Base-by-base conservation (phyloP, 2,329 filamentous ascomycete species). In the Monilinia fructigena region DNA sequence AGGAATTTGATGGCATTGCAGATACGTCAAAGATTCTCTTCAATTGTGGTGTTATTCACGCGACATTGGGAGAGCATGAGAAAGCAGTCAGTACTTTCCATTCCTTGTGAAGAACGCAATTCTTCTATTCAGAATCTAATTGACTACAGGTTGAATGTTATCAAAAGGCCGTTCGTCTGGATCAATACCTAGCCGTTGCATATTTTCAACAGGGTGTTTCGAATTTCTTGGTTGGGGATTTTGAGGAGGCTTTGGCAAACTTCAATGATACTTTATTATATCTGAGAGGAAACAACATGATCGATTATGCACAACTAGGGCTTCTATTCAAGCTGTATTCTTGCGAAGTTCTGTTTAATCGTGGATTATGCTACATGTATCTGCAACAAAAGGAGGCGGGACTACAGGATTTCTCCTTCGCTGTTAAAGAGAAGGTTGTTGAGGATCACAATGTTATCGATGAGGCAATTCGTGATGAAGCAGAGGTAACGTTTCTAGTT, bases 141-240 rank as follows among this genome's bases (percentile, higher is more conserved):
- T 61, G 67, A 70, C n/a, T 72, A 20, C 74, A 97, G 93, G 92
- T 99, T 72, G 91, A 96, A 79, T 95, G 89, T 79, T 99, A 97
- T 77, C 93, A 97, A 81, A 88, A 91, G 77, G 93, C 95, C 59
- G 91, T 97, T 73, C 85, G 88, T 70, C 84, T 97, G 66, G 95
- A 99, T 76, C 91, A 95, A 76, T 99, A 98, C 76, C 89, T 99
- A 55, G 95, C 95, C 66, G 93, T 99, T 67, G 94, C 95, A 68
- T 98, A 98, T 78, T 99, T 99, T 78, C 95, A 99, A 76, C 92
- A 98, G 79, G 95, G 95, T 54, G 95, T 99, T 23, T 98, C 95
- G 65, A 99, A 98, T 78, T 99, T 99, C 78, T 82, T 99, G 60
- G 86, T 98, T 65, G 94, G 94, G 68, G 95, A 99, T 77, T 98